A percentile compares a stretch with the other conserved stretches of the same genome.
phyloP scores from a whole-genome alignment of 2,329 filamentous ascomycete species.

The Fusarium paranaense region DNA sequence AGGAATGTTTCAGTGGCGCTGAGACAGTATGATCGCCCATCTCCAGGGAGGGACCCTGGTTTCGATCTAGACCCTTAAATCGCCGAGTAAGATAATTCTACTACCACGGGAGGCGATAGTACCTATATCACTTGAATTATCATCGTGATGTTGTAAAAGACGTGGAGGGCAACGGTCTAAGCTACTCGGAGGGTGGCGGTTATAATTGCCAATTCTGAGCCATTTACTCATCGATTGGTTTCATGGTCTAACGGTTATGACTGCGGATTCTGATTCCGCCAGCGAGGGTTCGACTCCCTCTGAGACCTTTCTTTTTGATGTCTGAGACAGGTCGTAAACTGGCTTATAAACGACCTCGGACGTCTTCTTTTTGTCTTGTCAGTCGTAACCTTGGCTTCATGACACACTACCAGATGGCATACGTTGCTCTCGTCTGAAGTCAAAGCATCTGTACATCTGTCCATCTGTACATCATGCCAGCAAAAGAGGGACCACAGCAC shows the following conservation, averaged over 20 bases:
- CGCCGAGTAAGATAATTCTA: not conserved
- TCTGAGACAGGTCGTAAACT: not conserved
- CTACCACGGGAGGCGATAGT: not conserved
- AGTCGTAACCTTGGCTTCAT: not conserved
- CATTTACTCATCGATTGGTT: not conserved
- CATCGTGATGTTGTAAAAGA: not conserved
- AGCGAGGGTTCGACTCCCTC: not conserved
- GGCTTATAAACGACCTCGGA: not conserved
- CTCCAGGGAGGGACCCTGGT: not conserved
- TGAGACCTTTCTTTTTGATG: not conserved
- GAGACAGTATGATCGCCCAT: not conserved
- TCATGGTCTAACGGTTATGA: conserved; percentile 1
- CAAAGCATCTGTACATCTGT: not conserved
- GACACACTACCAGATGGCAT: not conserved
- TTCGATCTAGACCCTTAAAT: not conserved
- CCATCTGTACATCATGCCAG: not conserved
- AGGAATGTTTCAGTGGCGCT: not conserved
- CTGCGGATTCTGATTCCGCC: not conserved
- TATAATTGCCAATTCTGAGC: not conserved
- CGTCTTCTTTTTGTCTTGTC: not conserved
- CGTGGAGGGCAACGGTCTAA: not conserved
- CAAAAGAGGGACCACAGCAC: not conserved
- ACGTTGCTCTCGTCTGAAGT: not conserved
- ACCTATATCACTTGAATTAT: not conserved
- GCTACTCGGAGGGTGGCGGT: fast-evolving